Evolutionary conservation across 768 basidiomycete genomes (phyloP).

Genomic region (Podaxis sp.): DNA sequence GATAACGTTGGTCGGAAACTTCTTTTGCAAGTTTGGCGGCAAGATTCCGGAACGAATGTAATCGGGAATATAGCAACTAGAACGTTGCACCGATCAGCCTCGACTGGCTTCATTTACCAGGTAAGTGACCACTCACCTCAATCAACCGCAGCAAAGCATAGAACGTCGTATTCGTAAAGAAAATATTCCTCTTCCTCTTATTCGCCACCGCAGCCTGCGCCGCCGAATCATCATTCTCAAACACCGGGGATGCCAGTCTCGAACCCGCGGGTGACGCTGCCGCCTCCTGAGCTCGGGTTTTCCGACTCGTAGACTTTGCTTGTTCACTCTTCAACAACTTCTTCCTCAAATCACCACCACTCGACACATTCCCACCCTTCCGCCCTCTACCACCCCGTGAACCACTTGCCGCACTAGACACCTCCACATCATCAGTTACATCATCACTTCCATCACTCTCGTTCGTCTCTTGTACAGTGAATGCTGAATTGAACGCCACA

Average conservation of each 20-base stretch:
- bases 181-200: conserved; percentile 46
- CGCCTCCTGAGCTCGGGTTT: conserved; percentile 54
- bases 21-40: conserved; percentile 44
- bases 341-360: conserved; percentile 71
- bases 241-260: conserved; percentile 61
- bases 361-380: conserved; percentile 17
- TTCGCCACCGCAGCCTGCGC: conserved; percentile 28
- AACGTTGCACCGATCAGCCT: conserved; percentile 3
- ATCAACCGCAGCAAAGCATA: conserved; percentile 84
- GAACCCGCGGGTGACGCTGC: conserved; percentile 54
- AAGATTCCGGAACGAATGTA: conserved; percentile 77
- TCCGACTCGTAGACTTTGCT: conserved; percentile 65
- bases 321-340: conserved; percentile 82
- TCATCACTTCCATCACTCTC: conserved; percentile 62
- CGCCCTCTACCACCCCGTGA: conserved; percentile 14
- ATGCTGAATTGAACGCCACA: conserved; percentile 66
- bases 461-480: conserved; percentile 54
- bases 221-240: conserved; percentile 42
- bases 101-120: conserved; percentile 4
- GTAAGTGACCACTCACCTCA: conserved; percentile 57
- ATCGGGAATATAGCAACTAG: conserved; percentile 80
- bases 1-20: conserved; percentile 20
- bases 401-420: conserved; percentile 29
- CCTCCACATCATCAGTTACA: conserved; percentile 40
- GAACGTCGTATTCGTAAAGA: conserved; percentile 89